A percentile compares a stretch with the other conserved stretches of the same genome.
Conservation (phyloP, 768 basidiomycete species). For the Lyophyllum decastes region DNA sequence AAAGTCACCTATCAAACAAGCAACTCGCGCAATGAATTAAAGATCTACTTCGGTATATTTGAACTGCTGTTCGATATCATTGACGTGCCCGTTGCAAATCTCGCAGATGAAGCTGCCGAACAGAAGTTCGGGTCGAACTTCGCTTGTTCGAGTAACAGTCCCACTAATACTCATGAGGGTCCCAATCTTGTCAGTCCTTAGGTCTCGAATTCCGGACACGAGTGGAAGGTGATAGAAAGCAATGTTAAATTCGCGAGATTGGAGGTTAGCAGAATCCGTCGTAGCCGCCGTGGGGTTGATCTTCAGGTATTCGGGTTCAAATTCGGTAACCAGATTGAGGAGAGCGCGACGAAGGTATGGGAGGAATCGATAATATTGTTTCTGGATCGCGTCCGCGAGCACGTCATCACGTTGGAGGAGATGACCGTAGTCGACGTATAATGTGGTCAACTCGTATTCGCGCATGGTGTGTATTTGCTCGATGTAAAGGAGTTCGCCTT, state of each 20-base stretch:
- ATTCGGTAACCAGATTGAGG: constrained; percentile 84
- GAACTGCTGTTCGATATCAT: constrained; percentile 98
- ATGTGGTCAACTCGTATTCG: constrained; percentile 90
- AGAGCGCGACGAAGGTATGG: constrained; percentile 93
- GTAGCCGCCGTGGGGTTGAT: constrained; percentile 89
- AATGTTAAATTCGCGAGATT: constrained; percentile 91
- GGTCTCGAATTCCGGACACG: constrained; percentile 91
- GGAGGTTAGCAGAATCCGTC: constrained; percentile 83
- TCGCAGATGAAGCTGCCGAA: constrained; percentile 94
- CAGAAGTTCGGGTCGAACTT: constrained; percentile 93
- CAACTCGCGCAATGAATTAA: background rate
- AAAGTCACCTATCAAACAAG: constrained; percentile 9
- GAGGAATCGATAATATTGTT: constrained; percentile 95
- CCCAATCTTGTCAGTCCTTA: constrained; percentile 92
- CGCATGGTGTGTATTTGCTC: constrained; percentile 96
- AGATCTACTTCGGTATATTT: constrained; percentile 91
- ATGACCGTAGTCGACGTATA: constrained; percentile 95
- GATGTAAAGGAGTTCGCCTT: constrained; percentile 79
- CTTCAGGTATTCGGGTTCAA: constrained; percentile 93
- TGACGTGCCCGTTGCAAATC: constrained; percentile 80
- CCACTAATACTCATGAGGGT: constrained; percentile 94
- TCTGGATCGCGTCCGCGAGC: constrained; percentile 90
- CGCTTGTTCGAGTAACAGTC: constrained; percentile 95
- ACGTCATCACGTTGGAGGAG: constrained; percentile 89
- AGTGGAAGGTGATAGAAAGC: constrained; percentile 95